Conservation (phyloP, 495 filamentous ascomycete genomes). For the Aspergillus funiculosus region DNA sequence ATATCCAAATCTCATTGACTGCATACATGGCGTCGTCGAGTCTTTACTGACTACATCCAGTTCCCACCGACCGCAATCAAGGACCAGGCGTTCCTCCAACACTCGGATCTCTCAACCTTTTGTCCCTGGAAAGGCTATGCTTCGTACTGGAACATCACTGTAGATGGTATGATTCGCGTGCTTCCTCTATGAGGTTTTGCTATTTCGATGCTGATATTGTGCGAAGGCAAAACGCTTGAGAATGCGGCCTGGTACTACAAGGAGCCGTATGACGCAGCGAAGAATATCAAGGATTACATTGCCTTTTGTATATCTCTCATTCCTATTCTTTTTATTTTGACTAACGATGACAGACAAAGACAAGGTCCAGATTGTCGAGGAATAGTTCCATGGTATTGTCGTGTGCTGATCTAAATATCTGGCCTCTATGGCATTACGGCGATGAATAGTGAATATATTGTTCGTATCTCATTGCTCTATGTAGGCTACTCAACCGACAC, state of each 20-base stretch:
- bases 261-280: conserved; percentile 50
- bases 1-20: neutral
- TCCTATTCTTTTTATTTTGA: too few relatives aligned
- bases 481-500: too few relatives aligned
- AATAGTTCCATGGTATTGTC: too few relatives aligned
- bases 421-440: too few relatives aligned
- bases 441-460: too few relatives aligned
- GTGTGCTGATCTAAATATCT: too few relatives aligned
- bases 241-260: conserved; percentile 69
- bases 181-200: neutral
- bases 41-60: conserved; percentile 20
- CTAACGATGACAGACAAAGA: too few relatives aligned
- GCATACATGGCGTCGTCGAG: too few relatives aligned
- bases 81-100: conserved; percentile 41
- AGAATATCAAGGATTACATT: conserved; percentile 55
- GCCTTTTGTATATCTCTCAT: too few relatives aligned
- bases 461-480: too few relatives aligned
- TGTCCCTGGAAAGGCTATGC: conserved; percentile 70
- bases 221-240: conserved; percentile 43
- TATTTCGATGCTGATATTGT: neutral
- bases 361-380: too few relatives aligned
- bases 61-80: conserved; percentile 34
- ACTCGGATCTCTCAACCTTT: conserved; percentile 45
- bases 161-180: conserved; percentile 40
- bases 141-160: conserved; percentile 58